A percentile compares a stretch with the other conserved stretches of the same genome.
Conservation (phyloP, 352 stramenopile species). For the Blastocystis sp. region DNA sequence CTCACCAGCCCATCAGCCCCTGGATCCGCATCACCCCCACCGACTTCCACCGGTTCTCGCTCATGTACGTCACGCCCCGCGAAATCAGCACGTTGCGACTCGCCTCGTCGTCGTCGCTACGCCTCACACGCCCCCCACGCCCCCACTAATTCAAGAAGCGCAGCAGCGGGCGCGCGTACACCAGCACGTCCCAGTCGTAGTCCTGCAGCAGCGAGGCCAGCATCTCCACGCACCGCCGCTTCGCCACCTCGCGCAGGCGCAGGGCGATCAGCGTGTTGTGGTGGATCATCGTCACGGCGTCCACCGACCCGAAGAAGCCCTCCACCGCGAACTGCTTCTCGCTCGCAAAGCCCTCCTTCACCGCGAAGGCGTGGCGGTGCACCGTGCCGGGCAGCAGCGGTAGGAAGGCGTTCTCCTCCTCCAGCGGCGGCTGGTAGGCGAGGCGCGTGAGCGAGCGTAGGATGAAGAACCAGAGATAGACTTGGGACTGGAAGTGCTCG, state of each 20-base stretch:
- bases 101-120: slow-evolving; percentile 33
- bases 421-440: slow-evolving; percentile 18
- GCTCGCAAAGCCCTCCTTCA: not conserved
- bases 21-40: slow-evolving; percentile 28
- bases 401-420: slow-evolving; percentile 21
- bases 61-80: slow-evolving; percentile 21
- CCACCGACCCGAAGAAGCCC: not conserved
- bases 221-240: slow-evolving; percentile 7
- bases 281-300: slow-evolving; percentile 20
- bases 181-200: slow-evolving; percentile 35
- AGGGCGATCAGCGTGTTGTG: not conserved
- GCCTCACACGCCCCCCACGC: not conserved
- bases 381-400: slow-evolving; percentile 4
- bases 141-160: slow-evolving; percentile 25
- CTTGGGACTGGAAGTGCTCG: slow-evolving; percentile 10
- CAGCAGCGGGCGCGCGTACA: not conserved
- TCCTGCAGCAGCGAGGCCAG: slow-evolving; percentile 29
- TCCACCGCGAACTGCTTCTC: slow-evolving; percentile 41
- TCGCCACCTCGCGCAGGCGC: not conserved
- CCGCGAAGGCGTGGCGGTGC: not conserved
- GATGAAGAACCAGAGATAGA: slow-evolving; percentile 61
- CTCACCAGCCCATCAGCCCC: slow-evolving; percentile 13
- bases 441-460: slow-evolving; percentile 37
- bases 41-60: slow-evolving; percentile 36
- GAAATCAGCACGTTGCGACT: slow-evolving; percentile 16